These are phyloP conservation scores for Colletotrichum chlorophyti DNA, from an alignment of 2,329 filamentous ascomycete species.

Conservation along the genomic window DNA sequence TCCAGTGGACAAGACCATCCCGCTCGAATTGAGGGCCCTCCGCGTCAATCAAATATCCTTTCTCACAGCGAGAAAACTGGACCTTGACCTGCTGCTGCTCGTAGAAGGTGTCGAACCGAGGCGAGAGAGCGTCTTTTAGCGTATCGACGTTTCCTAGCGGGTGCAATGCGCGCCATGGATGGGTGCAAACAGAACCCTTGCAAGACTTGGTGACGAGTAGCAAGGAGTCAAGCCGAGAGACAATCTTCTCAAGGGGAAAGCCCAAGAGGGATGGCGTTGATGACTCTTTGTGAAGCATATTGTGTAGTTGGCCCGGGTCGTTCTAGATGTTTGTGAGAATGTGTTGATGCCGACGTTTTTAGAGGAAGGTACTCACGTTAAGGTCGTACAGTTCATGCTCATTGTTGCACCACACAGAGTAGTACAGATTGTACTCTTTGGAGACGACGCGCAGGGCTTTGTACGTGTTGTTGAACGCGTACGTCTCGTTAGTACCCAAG, in stretches of 20 bases:
- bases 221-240: constrained; percentile 63
- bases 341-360: too few species aligned
- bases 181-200: constrained; percentile 54
- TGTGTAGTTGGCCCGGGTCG: constrained; percentile 54
- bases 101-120: constrained; percentile 58
- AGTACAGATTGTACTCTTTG: constrained; percentile 58
- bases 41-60: constrained; percentile 60
- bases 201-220: constrained; percentile 63
- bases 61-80: constrained; percentile 56
- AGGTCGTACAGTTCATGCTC: constrained; percentile 58
- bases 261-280: constrained; percentile 37
- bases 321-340: constrained; percentile 44
- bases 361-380: constrained; percentile 49
- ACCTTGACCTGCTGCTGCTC: constrained; percentile 52
- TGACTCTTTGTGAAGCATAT: constrained; percentile 33
- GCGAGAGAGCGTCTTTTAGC: constrained; percentile 54
- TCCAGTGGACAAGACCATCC: constrained; percentile 29
- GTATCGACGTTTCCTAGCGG: constrained; percentile 56
- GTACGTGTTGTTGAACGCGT: constrained; percentile 56
- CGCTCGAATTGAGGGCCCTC: constrained; percentile 55
- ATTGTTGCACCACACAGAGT: constrained; percentile 62
- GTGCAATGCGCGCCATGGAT: constrained; percentile 62
- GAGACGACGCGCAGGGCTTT: constrained; percentile 56
- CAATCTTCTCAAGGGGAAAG: constrained; percentile 45
- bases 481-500: constrained; percentile 31